A percentile compares a stretch with the other conserved stretches of the same genome.
These are phyloP conservation scores for Conticribra guillardii DNA, from an alignment of 108 stramenopile species.

Conservation along the genomic window DNA sequence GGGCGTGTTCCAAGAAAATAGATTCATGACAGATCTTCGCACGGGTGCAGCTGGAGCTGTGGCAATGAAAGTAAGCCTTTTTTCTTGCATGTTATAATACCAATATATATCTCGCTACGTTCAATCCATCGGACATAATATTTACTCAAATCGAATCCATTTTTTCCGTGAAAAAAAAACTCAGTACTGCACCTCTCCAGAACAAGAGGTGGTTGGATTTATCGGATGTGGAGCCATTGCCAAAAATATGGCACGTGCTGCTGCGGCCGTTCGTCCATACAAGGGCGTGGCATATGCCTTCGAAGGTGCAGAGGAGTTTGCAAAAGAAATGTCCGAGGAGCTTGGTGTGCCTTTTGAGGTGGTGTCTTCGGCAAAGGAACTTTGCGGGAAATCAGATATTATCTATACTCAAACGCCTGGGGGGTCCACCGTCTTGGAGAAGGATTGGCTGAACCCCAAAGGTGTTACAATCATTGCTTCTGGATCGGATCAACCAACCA, in stretches of 20 bases:
- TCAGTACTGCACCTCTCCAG: conserved; percentile 73
- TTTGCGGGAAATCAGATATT: conserved; percentile 74
- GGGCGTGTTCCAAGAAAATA: conserved; percentile 92
- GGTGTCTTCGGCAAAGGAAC: conserved; percentile 72
- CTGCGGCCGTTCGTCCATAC: conserved; percentile 80
- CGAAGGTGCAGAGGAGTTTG: conserved; percentile 80
- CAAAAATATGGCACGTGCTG: conserved; percentile 89
- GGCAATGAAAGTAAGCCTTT: conserved; percentile 59
- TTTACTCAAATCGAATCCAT: background rate
- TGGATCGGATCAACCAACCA: conserved; percentile 94
- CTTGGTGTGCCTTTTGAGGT: conserved; percentile 82
- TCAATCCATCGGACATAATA: background rate
- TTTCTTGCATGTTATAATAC: too few relatives aligned
- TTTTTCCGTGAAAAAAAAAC: background rate
- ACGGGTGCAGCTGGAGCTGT: conserved; percentile 94
- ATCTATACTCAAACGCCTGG: conserved; percentile 94
- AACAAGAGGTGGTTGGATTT: conserved; percentile 82
- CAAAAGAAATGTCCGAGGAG: conserved; percentile 79
- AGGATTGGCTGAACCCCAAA: conserved; percentile 77
- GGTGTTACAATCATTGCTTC: conserved; percentile 94
- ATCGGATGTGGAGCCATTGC: conserved; percentile 92
- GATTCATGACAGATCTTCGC: conserved; percentile 95
- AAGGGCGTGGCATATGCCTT: conserved; percentile 81
- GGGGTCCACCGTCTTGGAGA: conserved; percentile 73
- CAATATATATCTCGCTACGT: too few relatives aligned